A percentile compares a stretch with the other conserved stretches of the same genome.
These are phyloP conservation scores for Thielaviopsis euricoi DNA, from an alignment of 2,329 filamentous ascomycete genomes.

Conservation along the genomic window DNA sequence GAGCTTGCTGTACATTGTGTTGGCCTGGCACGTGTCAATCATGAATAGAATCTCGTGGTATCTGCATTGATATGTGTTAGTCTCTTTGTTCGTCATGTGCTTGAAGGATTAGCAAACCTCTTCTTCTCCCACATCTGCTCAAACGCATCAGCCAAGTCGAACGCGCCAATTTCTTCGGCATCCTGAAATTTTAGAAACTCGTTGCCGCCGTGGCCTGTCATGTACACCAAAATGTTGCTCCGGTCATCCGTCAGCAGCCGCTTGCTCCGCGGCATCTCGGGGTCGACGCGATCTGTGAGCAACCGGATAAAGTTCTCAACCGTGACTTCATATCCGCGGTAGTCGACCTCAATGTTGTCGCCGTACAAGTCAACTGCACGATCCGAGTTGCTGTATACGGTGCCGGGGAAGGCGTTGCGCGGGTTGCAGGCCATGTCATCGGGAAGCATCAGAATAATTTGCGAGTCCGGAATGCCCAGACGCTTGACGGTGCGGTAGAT, in stretches of 20 bases:
- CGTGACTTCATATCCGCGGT: slow-evolving; percentile 93
- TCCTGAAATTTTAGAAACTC: slow-evolving; percentile 98
- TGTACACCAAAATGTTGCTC: slow-evolving; percentile 95
- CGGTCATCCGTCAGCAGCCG: slow-evolving; percentile 84
- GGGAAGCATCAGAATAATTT: slow-evolving; percentile 99
- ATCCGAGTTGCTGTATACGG: slow-evolving; percentile 96
- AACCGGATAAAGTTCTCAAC: slow-evolving; percentile 97
- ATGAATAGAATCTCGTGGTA: slow-evolving; percentile 98
- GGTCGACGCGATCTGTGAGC: slow-evolving; percentile 82
- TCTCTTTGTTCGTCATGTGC: background rate
- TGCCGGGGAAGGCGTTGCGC: slow-evolving; percentile 91
- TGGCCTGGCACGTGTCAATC: slow-evolving; percentile 99
- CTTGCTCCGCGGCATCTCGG: slow-evolving; percentile 91
- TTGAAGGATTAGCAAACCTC: slow-evolving; percentile 32
- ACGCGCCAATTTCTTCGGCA: slow-evolving; percentile 90
- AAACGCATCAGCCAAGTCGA: slow-evolving; percentile 91
- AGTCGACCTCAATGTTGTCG: slow-evolving; percentile 98
- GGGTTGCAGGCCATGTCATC: slow-evolving; percentile 99
- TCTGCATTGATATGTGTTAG: slow-evolving; percentile 22
- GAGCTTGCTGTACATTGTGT: slow-evolving; percentile 97
- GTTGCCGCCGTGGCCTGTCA: slow-evolving; percentile 96
- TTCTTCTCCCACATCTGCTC: slow-evolving; percentile 99
- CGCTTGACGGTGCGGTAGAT: slow-evolving; percentile 97
- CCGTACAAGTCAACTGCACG: slow-evolving; percentile 91
- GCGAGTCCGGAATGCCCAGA: slow-evolving; percentile 90